These are phyloP conservation scores for Logfia minima DNA, from an alignment of 129 eudicot species.

Conservation along the genomic window DNA sequence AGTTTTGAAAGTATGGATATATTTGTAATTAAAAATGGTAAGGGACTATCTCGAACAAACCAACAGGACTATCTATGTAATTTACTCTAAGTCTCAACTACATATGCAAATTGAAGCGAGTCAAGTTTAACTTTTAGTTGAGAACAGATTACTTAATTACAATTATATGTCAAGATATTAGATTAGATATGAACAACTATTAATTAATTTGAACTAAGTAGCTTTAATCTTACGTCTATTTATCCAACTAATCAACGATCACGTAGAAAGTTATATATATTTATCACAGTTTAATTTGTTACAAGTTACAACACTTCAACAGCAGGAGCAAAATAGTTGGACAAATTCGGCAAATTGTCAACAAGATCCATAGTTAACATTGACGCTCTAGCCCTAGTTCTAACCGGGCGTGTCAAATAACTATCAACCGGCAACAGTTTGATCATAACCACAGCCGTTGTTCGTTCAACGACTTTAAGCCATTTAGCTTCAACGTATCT, in stretches of 20 bases:
- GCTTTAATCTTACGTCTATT: background rate
- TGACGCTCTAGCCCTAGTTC: constrained; percentile 47
- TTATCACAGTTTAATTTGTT: background rate
- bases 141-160: too few relatives aligned
- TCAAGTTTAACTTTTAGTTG: too few relatives aligned
- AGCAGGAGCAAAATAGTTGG: constrained; percentile 31
- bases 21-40: too few relatives aligned
- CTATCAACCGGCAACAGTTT: constrained; percentile 23
- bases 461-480: constrained; percentile 57
- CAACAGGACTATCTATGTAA: too few relatives aligned
- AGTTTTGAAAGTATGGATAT: too few relatives aligned
- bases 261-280: background rate
- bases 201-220: too few relatives aligned
- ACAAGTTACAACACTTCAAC: constrained; percentile 31
- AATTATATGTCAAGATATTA: too few relatives aligned
- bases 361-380: constrained; percentile 71
- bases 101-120: too few relatives aligned
- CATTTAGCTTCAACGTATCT: constrained; percentile 89
- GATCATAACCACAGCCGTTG: constrained; percentile 16
- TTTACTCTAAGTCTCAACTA: too few relatives aligned
- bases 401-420: constrained; percentile 28
- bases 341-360: constrained; percentile 43
- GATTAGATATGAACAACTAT: too few relatives aligned
- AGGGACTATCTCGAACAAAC: too few relatives aligned
- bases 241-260: background rate